Percentiles rank a stretch among this genome's conserved stretches.
phyloP scores from a whole-genome alignment of 768 basidiomycete genomes.

The Lactifluus pinguis region DNA sequence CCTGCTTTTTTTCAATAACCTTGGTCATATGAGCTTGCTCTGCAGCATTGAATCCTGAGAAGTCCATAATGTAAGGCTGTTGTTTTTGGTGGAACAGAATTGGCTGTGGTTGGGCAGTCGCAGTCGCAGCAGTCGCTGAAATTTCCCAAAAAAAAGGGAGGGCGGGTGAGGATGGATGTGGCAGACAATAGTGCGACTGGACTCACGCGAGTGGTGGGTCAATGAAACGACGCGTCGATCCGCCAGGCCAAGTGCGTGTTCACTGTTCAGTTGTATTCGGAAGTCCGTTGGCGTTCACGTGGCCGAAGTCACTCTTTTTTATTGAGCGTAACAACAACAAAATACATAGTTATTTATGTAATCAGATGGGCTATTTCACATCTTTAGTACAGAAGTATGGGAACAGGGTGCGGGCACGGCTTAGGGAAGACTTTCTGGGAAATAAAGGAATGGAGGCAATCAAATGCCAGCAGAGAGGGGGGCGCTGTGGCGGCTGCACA shows the following conservation, averaged over 20 bases:
- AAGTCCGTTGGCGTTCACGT: not conserved
- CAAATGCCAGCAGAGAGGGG: too few species aligned
- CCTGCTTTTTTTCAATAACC: constrained; percentile 96
- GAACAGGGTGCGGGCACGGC: too few species aligned
- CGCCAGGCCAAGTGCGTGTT: not conserved
- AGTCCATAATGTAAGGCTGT: constrained; percentile 56
- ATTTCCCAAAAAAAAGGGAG: not conserved
- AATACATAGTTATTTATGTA: too few species aligned
- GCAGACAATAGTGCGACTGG: not conserved
- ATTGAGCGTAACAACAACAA: too few species aligned
- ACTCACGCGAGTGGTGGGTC: not conserved
- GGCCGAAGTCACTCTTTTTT: too few species aligned
- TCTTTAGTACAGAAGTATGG: too few species aligned
- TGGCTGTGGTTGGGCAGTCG: not conserved
- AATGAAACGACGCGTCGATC: not conserved
- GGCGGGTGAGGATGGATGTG: not conserved
- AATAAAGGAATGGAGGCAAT: too few species aligned
- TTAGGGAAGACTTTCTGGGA: too few species aligned
- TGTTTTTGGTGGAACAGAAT: not conserved
- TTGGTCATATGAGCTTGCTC: constrained; percentile 96
- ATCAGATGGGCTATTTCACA: too few species aligned
- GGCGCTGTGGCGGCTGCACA: too few species aligned
- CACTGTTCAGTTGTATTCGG: not conserved
- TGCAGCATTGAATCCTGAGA: constrained; percentile 78
- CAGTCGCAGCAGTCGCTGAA: not conserved